These are phyloP conservation scores for Cercospora sp. DNA, from an alignment of 2,329 filamentous ascomycete genomes.

Conservation along the genomic window DNA sequence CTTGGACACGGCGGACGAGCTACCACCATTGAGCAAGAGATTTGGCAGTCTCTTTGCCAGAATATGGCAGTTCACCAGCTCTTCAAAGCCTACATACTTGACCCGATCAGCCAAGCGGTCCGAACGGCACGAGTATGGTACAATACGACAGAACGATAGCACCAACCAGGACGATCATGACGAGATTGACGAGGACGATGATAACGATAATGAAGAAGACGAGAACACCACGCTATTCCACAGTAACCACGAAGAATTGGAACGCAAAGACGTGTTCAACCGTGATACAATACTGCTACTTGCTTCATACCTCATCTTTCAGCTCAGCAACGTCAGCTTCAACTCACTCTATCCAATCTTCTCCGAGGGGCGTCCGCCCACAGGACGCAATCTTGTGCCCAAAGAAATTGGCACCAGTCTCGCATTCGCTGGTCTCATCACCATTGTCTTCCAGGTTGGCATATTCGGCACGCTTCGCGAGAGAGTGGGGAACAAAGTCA, in stretches of 20 bases:
- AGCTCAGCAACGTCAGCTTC: slow-evolving; percentile 90
- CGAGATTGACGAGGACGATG: slow-evolving; percentile 30
- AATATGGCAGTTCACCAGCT: slow-evolving; percentile 68
- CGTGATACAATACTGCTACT: slow-evolving; percentile 80
- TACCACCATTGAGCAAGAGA: slow-evolving; percentile 62
- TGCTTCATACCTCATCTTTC: slow-evolving; percentile 86
- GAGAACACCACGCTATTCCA: slow-evolving; percentile 40
- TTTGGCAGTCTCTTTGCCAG: slow-evolving; percentile 64
- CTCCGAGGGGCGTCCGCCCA: slow-evolving; percentile 70
- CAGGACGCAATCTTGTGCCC: slow-evolving; percentile 73
- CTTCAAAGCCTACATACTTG: slow-evolving; percentile 61
- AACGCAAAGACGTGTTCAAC: slow-evolving; percentile 66
- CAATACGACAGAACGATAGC: slow-evolving; percentile 20
- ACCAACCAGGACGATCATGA: slow-evolving; percentile 23
- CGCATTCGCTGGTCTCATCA: slow-evolving; percentile 79
- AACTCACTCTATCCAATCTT: slow-evolving; percentile 96
- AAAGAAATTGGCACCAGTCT: slow-evolving; percentile 82
- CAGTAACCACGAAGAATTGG: slow-evolving; percentile 52
- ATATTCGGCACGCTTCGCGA: slow-evolving; percentile 78
- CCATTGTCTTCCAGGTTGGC: slow-evolving; percentile 86
- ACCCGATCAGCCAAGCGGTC: slow-evolving; percentile 38
- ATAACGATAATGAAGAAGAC: slow-evolving; percentile 44
- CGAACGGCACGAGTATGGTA: slow-evolving; percentile 17
- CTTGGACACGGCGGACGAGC: slow-evolving; percentile 63
- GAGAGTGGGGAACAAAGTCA: slow-evolving; percentile 79